Evolutionary conservation across 768 basidiomycete genomes (phyloP), one percentile per base, ranked within the genome.

Genomic region (Tephrocybe sp.): DNA sequence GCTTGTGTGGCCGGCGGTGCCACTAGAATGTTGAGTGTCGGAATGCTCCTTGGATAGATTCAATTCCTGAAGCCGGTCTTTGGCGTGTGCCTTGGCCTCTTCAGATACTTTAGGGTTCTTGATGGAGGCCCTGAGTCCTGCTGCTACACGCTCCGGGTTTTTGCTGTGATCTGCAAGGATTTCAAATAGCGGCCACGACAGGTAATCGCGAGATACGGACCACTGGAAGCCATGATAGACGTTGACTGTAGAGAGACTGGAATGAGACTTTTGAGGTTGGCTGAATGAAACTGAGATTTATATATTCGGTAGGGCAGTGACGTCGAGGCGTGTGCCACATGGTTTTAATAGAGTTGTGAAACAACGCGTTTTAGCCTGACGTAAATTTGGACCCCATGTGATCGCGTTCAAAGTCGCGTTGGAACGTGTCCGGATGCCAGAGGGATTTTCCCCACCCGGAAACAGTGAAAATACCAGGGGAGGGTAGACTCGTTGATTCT

Each of bases 71-170:
- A 84, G 69, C 11, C 70, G 66, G 48, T 74, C 68, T 18, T 52
- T 62, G 1, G 82, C 83, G 23, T 70, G 69, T 25, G 65, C 67
- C 55, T 79, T 80, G 0, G 82, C 84, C 51, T 73, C 74, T 2
- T 70, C 68, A 9, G 79, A 81, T 26, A 80, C 78, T 52, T 78
- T 69, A 0, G 80, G 82, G 60, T 84, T 84, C 51, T 73, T 66
- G 10, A 83, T 70, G 20, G 82, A 69, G 9, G 80, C 80, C 58
- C 79, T 80, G 50, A 81, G 66, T 17, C 83, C 83, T 1, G 77
- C 81, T 17, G 74, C 73, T 41, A 85, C 80, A 56, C 76, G 77
- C 5, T 68, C 55, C 12, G 71, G 61, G 44, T 79, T 70, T 60
- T 79, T 77, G 1, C 48, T 46, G 28, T 57, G 53, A 52, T 56